phyloP scores from a whole-genome alignment of 106 monocot species.

The Vanilla planifolia region DNA sequence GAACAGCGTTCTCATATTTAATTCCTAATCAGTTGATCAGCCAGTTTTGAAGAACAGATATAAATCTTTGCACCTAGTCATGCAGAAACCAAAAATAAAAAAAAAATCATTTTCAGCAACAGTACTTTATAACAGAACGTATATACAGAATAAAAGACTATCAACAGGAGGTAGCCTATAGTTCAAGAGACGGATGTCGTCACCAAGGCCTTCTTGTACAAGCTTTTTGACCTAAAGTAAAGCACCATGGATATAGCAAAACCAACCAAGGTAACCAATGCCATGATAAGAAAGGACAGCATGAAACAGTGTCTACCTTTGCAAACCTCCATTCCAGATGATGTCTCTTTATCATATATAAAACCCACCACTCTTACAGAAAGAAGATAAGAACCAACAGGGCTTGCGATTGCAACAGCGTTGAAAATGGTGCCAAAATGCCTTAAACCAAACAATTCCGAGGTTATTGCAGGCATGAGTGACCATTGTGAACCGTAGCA shows the following conservation, averaged over 20 bases:
- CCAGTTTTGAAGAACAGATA: too few relatives aligned
- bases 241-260: conserved; percentile 23
- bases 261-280: conserved; percentile 35
- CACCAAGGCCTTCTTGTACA: conserved; percentile 39
- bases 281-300: conserved; percentile 76
- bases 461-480: conserved; percentile 85
- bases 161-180: background rate
- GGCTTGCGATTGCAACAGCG: conserved; percentile 71
- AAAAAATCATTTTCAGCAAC: too few relatives aligned
- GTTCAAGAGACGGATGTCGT: background rate
- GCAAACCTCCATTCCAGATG: conserved; percentile 20
- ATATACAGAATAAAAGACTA: background rate
- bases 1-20: too few relatives aligned
- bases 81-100: too few relatives aligned
- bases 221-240: conserved; percentile 51
- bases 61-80: too few relatives aligned
- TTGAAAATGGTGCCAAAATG: conserved; percentile 96
- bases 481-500: conserved; percentile 92
- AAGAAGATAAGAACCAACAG: conserved; percentile 71
- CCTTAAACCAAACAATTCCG: conserved; percentile 78
- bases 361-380: conserved; percentile 85
- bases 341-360: conserved; percentile 66
- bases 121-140: too few relatives aligned
- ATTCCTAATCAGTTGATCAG: too few relatives aligned
- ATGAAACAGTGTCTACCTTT: conserved; percentile 68